These are phyloP conservation scores for Aspergillus baeticus DNA, from an alignment of 495 filamentous ascomycete species.

Conservation along the genomic window DNA sequence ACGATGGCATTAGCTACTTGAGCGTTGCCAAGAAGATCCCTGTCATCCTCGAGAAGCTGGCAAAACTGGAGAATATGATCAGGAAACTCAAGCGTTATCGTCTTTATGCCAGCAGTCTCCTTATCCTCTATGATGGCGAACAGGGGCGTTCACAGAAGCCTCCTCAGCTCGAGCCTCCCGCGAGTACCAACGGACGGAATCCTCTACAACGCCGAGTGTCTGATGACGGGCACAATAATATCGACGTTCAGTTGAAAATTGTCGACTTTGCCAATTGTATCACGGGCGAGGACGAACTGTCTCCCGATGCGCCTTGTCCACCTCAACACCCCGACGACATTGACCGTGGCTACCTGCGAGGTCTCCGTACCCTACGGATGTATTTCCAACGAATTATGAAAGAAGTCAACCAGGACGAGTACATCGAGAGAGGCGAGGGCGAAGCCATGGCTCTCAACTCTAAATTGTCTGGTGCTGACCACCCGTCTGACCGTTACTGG, in stretches of 20 bases:
- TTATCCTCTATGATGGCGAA: conserved; percentile 92
- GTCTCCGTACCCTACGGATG: conserved; percentile 71
- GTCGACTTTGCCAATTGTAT: conserved; percentile 98
- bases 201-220: conserved; percentile 28
- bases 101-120: conserved; percentile 91
- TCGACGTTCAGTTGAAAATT: conserved; percentile 81
- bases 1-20: conserved; percentile 78
- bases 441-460: conserved; percentile 40
- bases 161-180: conserved; percentile 13
- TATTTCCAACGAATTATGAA: conserved; percentile 89
- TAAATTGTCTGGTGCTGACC: conserved; percentile 28
- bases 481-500: conserved; percentile 37
- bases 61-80: conserved; percentile 79
- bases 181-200: conserved; percentile 18
- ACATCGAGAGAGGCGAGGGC: conserved; percentile 48
- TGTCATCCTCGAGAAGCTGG: conserved; percentile 78
- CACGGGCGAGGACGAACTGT: conserved; percentile 72
- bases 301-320: conserved; percentile 69
- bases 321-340: conserved; percentile 77
- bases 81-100: conserved; percentile 77
- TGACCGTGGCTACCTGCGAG: conserved; percentile 86
- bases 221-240: conserved; percentile 47
- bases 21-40: conserved; percentile 84
- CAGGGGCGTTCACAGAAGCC: conserved; percentile 20
- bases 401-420: conserved; percentile 64